phyloP scores from a whole-genome alignment of 495 filamentous ascomycete genomes.

The Neurospora tetrasperma region DNA sequence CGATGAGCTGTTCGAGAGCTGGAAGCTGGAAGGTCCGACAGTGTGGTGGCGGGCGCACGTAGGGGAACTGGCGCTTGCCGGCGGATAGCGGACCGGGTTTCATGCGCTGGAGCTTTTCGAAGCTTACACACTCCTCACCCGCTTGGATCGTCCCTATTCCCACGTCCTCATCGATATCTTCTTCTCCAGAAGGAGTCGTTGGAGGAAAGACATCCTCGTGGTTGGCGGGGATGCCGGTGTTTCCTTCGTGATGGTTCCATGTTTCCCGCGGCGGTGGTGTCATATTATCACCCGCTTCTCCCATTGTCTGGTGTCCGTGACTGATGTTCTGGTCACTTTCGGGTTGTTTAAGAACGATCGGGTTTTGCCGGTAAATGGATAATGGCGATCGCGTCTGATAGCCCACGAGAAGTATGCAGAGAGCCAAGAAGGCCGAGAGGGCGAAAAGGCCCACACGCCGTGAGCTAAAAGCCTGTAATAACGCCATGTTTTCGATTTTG shows the following conservation, averaged over 20 bases:
- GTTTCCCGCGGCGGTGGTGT: neutral
- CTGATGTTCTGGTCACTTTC: neutral
- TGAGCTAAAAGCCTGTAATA: neutral
- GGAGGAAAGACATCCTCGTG: neutral
- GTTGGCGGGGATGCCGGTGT: neutral
- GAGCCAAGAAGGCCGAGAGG: neutral
- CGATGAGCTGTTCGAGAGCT: slow-evolving; percentile 41
- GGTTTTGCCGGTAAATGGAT: neutral
- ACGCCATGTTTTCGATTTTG: neutral
- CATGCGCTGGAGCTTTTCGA: slow-evolving; percentile 12
- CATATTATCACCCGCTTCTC: neutral
- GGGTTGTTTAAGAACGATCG: neutral
- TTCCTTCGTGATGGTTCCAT: neutral
- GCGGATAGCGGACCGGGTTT: slow-evolving; percentile 28
- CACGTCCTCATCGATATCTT: neutral
- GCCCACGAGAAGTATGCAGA: neutral
- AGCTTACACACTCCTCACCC: slow-evolving; percentile 6
- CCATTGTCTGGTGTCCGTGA: neutral
- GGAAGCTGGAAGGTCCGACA: slow-evolving; percentile 50
- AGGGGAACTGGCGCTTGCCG: slow-evolving; percentile 40
- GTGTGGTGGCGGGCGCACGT: slow-evolving; percentile 41
- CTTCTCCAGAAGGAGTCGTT: neutral
- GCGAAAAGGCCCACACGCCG: neutral
- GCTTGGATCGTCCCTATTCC: neutral
- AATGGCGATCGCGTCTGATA: neutral